Percentiles rank a stretch among this genome's conserved stretches.
phyloP scores from a whole-genome alignment of 139 green algal species.

The Chlorella sp. region DNA sequence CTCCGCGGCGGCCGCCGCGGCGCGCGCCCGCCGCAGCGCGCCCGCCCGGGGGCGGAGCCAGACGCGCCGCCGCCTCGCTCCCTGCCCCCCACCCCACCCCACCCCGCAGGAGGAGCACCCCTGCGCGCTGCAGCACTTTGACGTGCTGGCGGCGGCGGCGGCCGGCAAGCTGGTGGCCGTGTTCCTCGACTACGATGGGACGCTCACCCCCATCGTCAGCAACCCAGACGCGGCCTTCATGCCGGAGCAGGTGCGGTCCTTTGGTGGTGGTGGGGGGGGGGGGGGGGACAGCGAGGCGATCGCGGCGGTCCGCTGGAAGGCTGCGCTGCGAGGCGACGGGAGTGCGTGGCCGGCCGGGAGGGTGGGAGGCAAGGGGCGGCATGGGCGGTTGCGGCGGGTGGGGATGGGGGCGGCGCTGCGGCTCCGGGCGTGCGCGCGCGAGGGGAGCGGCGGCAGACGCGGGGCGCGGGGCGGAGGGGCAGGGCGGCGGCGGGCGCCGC shows the following conservation, averaged over 20 bases:
- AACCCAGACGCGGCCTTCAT: slow-evolving; percentile 92
- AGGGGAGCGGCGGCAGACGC: no score
- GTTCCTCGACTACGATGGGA: slow-evolving; percentile 98
- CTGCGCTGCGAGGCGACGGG: no score
- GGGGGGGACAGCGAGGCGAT: no score
- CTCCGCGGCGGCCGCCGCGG: not conserved
- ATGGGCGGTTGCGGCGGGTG: no score
- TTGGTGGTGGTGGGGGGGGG: not conserved
- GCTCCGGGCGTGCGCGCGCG: no score
- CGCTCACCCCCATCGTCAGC: slow-evolving; percentile 95
- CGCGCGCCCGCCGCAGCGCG: not conserved
- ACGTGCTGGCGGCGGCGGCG: slow-evolving; percentile 44
- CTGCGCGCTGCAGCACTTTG: slow-evolving; percentile 63
- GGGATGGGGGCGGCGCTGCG: no score
- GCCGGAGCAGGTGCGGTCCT: slow-evolving; percentile 62
- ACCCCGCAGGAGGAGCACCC: slow-evolving; percentile 66
- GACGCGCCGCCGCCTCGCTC: not conserved
- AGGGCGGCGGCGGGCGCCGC: no score
- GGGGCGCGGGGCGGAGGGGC: no score
- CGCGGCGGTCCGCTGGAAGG: no score
- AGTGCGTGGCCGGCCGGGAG: no score
- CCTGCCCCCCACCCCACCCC: not conserved
- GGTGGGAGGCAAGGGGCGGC: no score
- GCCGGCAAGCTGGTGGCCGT: slow-evolving; percentile 84
- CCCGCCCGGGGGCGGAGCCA: not conserved